These are phyloP conservation scores for Xylaria flabelliformis DNA, from an alignment of 495 filamentous ascomycete species.

Conservation along the genomic window DNA sequence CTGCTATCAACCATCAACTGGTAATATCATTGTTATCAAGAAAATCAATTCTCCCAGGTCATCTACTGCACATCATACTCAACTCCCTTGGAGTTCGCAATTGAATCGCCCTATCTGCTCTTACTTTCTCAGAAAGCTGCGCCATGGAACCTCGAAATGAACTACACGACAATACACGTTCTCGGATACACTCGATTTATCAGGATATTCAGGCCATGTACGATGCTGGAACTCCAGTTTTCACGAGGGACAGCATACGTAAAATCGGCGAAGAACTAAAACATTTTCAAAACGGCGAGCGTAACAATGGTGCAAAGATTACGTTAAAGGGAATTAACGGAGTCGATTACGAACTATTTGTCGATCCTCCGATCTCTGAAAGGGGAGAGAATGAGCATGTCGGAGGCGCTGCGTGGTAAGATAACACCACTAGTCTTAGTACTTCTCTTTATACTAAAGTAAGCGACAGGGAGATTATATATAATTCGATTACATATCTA, in stretches of 20 bases:
- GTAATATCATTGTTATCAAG: too few species aligned
- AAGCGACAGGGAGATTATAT: conserved; percentile 19
- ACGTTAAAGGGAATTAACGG: conserved; percentile 21
- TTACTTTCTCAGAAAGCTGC: conserved; percentile 12
- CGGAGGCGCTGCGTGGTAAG: conserved; percentile 24
- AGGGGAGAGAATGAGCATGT: conserved; percentile 25
- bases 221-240: conserved; percentile 12
- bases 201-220: conserved; percentile 24
- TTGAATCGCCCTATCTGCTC: conserved; percentile 6
- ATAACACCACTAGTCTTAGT: conserved; percentile 20
- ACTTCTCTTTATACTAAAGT: conserved; percentile 21
- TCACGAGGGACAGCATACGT: conserved; percentile 22
- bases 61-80: too few species aligned
- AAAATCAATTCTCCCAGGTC: too few species aligned
- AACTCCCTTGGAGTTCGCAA: background rate
- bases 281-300: conserved; percentile 26
- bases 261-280: conserved; percentile 25
- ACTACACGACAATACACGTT: background rate
- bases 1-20: too few species aligned
- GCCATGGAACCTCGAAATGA: conserved; percentile 6
- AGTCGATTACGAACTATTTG: conserved; percentile 27
- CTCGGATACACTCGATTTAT: conserved; percentile 24
- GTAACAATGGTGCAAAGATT: conserved; percentile 22
- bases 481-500: conserved; percentile 18
- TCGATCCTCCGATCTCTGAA: conserved; percentile 13